Base-by-base conservation (phyloP, 306 rosid genomes). In the Vigna nakashimae region DNA sequence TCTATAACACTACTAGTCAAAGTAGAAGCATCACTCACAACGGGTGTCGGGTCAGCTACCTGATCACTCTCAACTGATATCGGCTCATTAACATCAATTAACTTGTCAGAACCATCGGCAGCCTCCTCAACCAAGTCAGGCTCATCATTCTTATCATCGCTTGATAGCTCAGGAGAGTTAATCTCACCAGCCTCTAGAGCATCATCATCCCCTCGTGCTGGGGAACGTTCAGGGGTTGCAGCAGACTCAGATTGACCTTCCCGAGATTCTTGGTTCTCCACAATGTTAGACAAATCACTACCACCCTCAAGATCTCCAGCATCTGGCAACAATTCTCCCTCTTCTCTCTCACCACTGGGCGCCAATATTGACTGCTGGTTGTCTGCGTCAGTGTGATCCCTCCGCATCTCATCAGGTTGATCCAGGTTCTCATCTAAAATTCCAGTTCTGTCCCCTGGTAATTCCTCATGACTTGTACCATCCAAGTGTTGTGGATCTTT, bases 261-360 rank as follows among this genome's bases (percentile, higher is more conserved):
- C 42, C 82, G 87, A 53, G 78, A 57, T 68, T 91, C 96, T 34
- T 87, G 80, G 75, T 78, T 81, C 57, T 83, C 94, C 12, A 42
- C 59, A 17, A 73, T 52, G 77, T 83, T 83, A 8, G 80, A 75
- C 67, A 26, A 16, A 67, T 85, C 91, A 78, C 79, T 87, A 32
- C 81, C 80, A 49, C 89, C 92, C 53, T 91, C 99, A 30, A 73
- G 80, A 67, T 89, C 97, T 34, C 78, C 79, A 53, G 81, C 76
- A 38, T 92, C 98, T 59, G 93, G 92, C 32, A 76, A 69, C 62
- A 93, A 26, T 68, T 95, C 99, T 55, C 99, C 99, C 86, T 95
- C 99, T 80, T 95, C 99, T 87, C 87, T 82, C 55, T 95, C 98
- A 58, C 79, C 53, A 74, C 80, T 84, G 24, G 28, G 50, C 50